Evolutionary conservation across 148 eudicot species (phyloP).

Genomic region (Persicaria tinctoria): DNA sequence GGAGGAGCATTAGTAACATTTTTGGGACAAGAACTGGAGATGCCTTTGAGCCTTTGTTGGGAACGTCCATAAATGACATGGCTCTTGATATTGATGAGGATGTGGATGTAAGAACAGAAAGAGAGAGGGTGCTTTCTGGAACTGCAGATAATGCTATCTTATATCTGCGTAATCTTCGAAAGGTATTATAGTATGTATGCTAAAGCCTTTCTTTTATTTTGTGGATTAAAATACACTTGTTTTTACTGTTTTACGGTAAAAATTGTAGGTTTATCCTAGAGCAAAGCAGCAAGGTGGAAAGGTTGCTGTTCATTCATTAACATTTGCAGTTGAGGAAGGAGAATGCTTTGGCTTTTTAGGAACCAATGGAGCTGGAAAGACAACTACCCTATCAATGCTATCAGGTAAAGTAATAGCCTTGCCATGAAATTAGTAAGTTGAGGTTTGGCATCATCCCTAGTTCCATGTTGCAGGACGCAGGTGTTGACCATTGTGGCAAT

Average conservation of each 20-base stretch:
- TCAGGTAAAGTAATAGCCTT: slow-evolving; percentile 36
- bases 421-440: not conserved
- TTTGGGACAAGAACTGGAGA: slow-evolving; percentile 21
- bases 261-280: slow-evolving; percentile 71
- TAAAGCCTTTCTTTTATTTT: not conserved
- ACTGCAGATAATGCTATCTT: slow-evolving; percentile 65
- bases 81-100: slow-evolving; percentile 56
- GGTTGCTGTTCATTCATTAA: slow-evolving; percentile 81
- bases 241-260: slow-evolving; percentile 9
- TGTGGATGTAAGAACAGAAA: slow-evolving; percentile 72
- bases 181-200: slow-evolving; percentile 33
- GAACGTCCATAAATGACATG: slow-evolving; percentile 35
- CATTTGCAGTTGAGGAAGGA: slow-evolving; percentile 92
- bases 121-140: slow-evolving; percentile 78
- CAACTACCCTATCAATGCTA: slow-evolving; percentile 92
- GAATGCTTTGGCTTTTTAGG: slow-evolving; percentile 99
- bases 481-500: not conserved
- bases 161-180: slow-evolving; percentile 75
- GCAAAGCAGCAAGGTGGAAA: slow-evolving; percentile 42
- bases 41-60: slow-evolving; percentile 63
- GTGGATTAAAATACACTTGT: slow-evolving; percentile 5
- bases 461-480: not conserved
- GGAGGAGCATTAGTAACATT: slow-evolving; percentile 31
- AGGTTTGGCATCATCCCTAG: not conserved
- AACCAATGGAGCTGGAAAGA: slow-evolving; percentile 98